Evolutionary conservation across 352 stramenopile genomes (phyloP).

Genomic region (Globisporangium emineosum): DNA sequence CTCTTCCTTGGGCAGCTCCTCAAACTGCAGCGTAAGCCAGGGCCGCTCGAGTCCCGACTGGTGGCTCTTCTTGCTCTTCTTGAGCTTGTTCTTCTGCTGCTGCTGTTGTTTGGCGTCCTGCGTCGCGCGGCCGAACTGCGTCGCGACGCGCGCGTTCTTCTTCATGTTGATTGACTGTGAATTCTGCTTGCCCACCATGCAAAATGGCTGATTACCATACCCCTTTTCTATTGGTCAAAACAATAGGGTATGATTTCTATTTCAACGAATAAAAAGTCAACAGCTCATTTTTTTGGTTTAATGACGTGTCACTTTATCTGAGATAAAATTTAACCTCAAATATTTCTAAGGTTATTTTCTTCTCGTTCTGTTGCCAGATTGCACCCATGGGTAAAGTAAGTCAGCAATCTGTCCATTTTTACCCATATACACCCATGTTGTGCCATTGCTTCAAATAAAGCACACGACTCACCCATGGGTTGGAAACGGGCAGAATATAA

Average conservation of each 20-base stretch:
- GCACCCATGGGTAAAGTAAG: too few species aligned
- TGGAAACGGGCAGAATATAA: too few species aligned
- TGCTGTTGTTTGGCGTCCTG: constrained; percentile 6
- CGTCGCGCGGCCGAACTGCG: constrained; percentile 7
- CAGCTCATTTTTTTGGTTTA: not conserved
- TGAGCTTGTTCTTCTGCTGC: constrained; percentile 1
- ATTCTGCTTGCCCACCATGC: not conserved
- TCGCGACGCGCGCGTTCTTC: constrained; percentile 10
- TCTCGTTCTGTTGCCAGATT: too few species aligned
- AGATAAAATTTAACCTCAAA: not conserved
- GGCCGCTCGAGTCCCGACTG: constrained; percentile 21
- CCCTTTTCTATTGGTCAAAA: not conserved
- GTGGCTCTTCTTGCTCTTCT: constrained; percentile 14
- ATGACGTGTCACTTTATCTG: not conserved
- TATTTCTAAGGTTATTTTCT: too few species aligned
- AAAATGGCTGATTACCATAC: not conserved
- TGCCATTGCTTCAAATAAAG: too few species aligned
- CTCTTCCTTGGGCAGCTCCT: constrained; percentile 65
- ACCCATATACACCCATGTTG: too few species aligned
- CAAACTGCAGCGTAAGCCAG: constrained; percentile 48
- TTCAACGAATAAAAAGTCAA: not conserved
- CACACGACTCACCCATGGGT: too few species aligned
- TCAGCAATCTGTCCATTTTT: too few species aligned
- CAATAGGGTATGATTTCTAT: not conserved
- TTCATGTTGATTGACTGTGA: not conserved